phyloP scores from a whole-genome alignment of 306 rosid species.

The Vicia faba region DNA sequence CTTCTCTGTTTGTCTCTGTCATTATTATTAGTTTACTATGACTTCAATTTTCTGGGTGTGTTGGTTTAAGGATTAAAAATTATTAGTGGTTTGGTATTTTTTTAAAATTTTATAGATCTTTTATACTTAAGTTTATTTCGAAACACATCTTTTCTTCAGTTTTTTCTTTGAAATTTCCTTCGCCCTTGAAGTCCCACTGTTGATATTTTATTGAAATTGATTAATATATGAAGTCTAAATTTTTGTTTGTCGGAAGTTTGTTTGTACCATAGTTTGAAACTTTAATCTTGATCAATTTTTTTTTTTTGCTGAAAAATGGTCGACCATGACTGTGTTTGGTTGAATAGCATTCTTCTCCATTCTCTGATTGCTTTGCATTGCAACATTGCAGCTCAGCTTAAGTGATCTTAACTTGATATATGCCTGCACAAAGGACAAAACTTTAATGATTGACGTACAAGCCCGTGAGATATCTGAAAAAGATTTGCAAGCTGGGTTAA shows the following conservation, averaged over 20 bases:
- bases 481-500: constrained; percentile 87
- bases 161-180: constrained; percentile 4
- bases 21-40: neutral
- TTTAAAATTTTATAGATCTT: neutral
- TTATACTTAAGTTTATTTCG: neutral
- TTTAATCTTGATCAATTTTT: constrained; percentile 2
- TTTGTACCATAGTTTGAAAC: constrained; percentile 13
- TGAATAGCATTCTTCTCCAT: constrained; percentile 21
- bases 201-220: constrained; percentile 23
- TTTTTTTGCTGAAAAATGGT: constrained; percentile 7
- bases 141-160: neutral
- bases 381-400: constrained; percentile 70
- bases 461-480: constrained; percentile 89
- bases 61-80: neutral
- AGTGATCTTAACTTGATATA: constrained; percentile 95
- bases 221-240: neutral
- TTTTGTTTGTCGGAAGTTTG: neutral
- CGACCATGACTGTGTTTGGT: constrained; percentile 11
- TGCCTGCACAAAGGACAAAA: constrained; percentile 93
- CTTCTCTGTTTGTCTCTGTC: neutral
- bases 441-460: constrained; percentile 97
- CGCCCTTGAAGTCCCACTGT: constrained; percentile 3
- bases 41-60: constrained; percentile 7
- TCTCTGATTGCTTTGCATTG: constrained; percentile 35
- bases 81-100: constrained; percentile 8